Percentiles rank a stretch among this genome's conserved stretches.
These are phyloP conservation scores for Fonsecaea monophora DNA, from an alignment of 2,329 filamentous ascomycete species.

Conservation along the genomic window DNA sequence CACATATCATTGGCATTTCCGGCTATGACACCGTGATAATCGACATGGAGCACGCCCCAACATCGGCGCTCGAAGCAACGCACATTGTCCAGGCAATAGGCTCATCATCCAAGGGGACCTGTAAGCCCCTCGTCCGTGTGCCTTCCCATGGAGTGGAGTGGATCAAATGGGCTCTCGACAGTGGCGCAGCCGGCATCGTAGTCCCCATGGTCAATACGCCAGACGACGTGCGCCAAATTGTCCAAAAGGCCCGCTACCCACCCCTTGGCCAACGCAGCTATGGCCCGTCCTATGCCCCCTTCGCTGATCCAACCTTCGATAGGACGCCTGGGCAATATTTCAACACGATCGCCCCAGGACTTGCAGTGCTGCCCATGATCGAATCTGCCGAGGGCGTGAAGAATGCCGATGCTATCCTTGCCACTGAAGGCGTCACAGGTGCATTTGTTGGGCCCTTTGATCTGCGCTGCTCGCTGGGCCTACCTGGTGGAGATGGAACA, in stretches of 20 bases:
- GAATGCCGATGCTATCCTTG: slow-evolving; percentile 22
- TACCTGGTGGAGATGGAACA: slow-evolving; percentile 9
- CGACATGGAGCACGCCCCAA: slow-evolving; percentile 63
- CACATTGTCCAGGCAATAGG: slow-evolving; percentile 50
- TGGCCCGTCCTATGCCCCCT: slow-evolving; percentile 43
- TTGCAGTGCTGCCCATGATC: slow-evolving; percentile 23
- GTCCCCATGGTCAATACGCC: slow-evolving; percentile 60
- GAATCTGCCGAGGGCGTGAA: slow-evolving; percentile 18
- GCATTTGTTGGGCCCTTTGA: slow-evolving; percentile 23
- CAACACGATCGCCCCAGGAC: not conserved
- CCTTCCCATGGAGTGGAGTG: slow-evolving; percentile 65
- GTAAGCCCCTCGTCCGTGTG: slow-evolving; percentile 53
- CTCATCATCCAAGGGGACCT: slow-evolving; percentile 47
- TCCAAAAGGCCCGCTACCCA: slow-evolving; percentile 62
- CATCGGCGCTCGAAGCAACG: slow-evolving; percentile 50
- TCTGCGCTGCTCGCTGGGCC: slow-evolving; percentile 20
- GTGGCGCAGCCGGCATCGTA: slow-evolving; percentile 64
- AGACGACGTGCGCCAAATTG: slow-evolving; percentile 59
- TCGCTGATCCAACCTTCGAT: not conserved
- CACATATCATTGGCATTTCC: slow-evolving; percentile 49
- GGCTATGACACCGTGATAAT: slow-evolving; percentile 62
- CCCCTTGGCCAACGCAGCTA: slow-evolving; percentile 62
- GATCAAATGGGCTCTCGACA: slow-evolving; percentile 66
- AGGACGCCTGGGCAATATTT: slow-evolving; percentile 7
- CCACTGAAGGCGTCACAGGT: slow-evolving; percentile 15